phyloP scores from a whole-genome alignment of 345 rosid genomes.

The Syzygium aqueum region DNA sequence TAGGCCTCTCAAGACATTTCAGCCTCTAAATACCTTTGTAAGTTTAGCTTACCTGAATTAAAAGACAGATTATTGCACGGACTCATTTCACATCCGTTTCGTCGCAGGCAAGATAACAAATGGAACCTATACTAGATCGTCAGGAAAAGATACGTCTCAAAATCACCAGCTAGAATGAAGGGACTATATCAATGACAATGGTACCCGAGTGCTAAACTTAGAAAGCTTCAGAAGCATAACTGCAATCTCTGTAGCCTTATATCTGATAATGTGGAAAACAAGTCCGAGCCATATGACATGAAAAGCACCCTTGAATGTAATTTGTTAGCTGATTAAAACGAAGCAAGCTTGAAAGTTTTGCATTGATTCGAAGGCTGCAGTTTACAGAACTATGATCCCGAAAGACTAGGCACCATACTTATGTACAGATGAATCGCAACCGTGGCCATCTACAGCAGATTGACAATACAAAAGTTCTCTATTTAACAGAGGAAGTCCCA shows the following conservation, averaged over 20 bases:
- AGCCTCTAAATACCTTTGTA: neutral
- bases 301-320: neutral
- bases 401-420: neutral
- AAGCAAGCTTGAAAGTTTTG: neutral
- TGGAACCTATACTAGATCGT: neutral
- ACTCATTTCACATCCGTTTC: neutral
- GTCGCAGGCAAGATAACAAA: neutral
- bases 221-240: neutral
- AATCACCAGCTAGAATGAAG: neutral
- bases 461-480: constrained; percentile 34
- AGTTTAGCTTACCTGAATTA: neutral
- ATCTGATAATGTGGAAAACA: neutral
- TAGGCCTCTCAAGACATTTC: neutral
- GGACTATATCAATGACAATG: neutral
- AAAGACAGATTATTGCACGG: neutral
- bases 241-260: neutral
- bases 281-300: neutral
- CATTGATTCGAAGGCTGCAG: neutral
- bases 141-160: neutral
- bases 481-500: constrained; percentile 30
- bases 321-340: neutral
- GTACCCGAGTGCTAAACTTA: neutral
- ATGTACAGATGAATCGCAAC: neutral
- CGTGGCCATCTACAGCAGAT: constrained; percentile 33
- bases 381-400: neutral